Evolutionary conservation across 371 early-diverging fungal species (phyloP), one percentile per base, ranked within the genome.

Genomic region (Mucor piriformis): DNA sequence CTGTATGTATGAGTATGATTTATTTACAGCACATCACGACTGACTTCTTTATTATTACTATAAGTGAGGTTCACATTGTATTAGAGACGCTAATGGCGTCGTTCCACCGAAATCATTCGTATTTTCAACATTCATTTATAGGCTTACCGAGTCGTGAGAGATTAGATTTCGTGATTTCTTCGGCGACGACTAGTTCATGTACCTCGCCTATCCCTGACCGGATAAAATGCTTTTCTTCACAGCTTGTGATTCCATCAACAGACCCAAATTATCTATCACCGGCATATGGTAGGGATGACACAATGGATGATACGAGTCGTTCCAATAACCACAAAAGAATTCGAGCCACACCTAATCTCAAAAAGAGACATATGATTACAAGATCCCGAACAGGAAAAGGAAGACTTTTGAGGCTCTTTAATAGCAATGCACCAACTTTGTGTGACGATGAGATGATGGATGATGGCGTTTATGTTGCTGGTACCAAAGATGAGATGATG

Each of bases 11-110:
- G 6, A 8, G 3, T 8, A n/a, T n/a, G n/a, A n/a, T 35, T 8
- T 40, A 29, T 12, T 29, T 12, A 32, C 13, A 29, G 35, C 21
- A 18, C 8, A 42, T 3, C 42, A 21, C 8, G 18, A n/a, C 37
- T 37, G 13, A 7, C 8, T 48, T 25, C 12, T 32, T 7, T 18
- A 24, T 24, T 37, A 23, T 10, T 38, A 8, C 29, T 6, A 29
- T 29, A 29, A 66, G 67, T 16, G 62, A 62, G 48, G 52, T 54
- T 15, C 70, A 69, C 32, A 58, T 69, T 23, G 46, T 54, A 24
- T 20, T 69, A 7, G 70, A 69, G 50, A 18, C 64, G 3, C 12
- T 69, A 15, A 51, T 69, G 16, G 55, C 40, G 6, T 57, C 65
- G n/a, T 65, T 69, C 33, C 47, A 65, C 33, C 48, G 47, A 16